Conservation (phyloP, 106 monocot species). For the Acorus gramineus region DNA sequence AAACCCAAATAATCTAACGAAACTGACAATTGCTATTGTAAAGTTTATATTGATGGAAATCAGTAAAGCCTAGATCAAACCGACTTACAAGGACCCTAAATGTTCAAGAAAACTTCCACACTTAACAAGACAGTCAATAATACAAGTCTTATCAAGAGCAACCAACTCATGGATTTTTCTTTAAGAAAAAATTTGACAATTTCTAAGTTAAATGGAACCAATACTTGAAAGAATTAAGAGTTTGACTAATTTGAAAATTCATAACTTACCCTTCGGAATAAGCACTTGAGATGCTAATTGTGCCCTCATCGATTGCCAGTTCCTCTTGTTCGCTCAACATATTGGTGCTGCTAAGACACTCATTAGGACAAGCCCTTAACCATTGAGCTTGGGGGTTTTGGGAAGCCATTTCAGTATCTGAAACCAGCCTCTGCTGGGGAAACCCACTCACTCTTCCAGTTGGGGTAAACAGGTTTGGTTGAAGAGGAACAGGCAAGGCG, state of each 20-base stretch:
- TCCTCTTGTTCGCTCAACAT: constrained; percentile 36
- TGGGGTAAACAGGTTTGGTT: constrained; percentile 11
- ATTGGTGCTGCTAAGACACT: constrained; percentile 21
- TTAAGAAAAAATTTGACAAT: no score
- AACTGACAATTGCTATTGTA: no score
- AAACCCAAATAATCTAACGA: no score
- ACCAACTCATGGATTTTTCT: no score
- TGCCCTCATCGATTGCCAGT: constrained; percentile 49
- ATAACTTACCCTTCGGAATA: constrained; percentile 35
- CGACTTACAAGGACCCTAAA: no score
- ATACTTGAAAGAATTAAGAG: constrained; percentile 1
- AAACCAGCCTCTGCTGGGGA: constrained; percentile 22
- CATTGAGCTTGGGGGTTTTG: constrained; percentile 30
- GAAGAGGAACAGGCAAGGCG: constrained; percentile 3
- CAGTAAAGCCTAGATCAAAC: no score
- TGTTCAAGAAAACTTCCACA: no score
- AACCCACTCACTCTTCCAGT: constrained; percentile 5
- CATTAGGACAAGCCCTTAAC: constrained; percentile 25
- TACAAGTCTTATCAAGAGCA: no score
- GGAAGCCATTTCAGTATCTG: constrained; percentile 33
- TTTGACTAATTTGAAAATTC: not conserved
- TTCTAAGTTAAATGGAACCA: no score
- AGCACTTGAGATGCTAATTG: constrained; percentile 36
- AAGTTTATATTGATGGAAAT: no score
- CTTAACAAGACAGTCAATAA: no score